phyloP scores from a whole-genome alignment of 495 filamentous ascomycete genomes.

The Pseudevernia furfuracea region DNA sequence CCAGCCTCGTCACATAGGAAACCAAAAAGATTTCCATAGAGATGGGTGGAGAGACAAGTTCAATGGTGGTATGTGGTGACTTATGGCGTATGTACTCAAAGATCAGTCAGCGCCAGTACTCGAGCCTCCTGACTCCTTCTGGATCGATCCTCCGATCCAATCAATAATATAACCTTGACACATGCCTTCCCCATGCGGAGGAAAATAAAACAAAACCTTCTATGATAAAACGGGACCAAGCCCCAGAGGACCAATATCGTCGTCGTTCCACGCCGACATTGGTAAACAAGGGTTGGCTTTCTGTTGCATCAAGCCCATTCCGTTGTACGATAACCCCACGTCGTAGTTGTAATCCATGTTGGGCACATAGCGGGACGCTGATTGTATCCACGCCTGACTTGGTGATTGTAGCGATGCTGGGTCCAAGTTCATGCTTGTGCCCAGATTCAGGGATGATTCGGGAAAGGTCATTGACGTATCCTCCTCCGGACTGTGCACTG shows the following conservation, averaged over 20 bases:
- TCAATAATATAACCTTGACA: neutral
- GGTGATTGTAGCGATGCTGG: neutral
- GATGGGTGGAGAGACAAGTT: neutral
- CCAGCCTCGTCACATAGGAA: neutral
- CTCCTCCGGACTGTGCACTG: conserved; percentile 9
- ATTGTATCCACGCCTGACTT: conserved; percentile 7
- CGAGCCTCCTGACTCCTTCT: neutral
- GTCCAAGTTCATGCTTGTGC: conserved; percentile 8
- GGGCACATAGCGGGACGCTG: neutral
- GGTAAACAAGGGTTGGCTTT: conserved; percentile 8
- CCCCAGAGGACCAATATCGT: neutral
- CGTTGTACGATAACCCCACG: neutral
- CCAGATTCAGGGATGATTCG: neutral
- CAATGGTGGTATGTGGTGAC: neutral
- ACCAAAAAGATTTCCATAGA: too few relatives aligned
- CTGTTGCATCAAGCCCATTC: neutral
- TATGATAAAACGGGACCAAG: neutral
- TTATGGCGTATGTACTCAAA: neutral
- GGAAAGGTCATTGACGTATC: neutral
- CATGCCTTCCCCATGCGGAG: neutral
- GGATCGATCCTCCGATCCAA: neutral
- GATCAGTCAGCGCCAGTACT: neutral
- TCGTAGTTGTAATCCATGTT: neutral
- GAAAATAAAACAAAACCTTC: neutral
- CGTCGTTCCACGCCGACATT: neutral